phyloP scores from a whole-genome alignment of 495 filamentous ascomycete species.

The Chaetomidium leptoderma region DNA sequence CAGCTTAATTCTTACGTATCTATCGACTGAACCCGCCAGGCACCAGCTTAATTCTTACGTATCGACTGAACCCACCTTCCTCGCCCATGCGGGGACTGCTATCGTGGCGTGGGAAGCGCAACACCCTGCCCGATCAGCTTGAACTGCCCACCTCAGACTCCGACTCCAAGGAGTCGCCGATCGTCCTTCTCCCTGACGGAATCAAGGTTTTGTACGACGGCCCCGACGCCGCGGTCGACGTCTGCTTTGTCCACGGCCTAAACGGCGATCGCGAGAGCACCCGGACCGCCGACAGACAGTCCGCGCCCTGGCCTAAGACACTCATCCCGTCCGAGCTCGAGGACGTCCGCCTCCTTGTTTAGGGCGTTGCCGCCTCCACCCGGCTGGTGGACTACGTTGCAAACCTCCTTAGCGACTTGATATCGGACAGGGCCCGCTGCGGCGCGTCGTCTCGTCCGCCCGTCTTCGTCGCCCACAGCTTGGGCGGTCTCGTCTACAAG shows the following conservation, averaged over 20 bases:
- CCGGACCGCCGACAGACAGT: slow-evolving; percentile 23
- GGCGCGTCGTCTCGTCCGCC: slow-evolving; percentile 22
- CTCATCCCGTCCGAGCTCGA: slow-evolving; percentile 27
- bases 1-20: too few relatives aligned
- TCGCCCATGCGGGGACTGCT: too few relatives aligned
- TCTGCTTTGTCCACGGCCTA: slow-evolving; percentile 34
- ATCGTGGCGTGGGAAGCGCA: too few relatives aligned
- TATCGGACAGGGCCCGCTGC: slow-evolving; percentile 3
- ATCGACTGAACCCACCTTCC: too few relatives aligned
- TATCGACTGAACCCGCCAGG: too few relatives aligned
- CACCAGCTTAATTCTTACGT: too few relatives aligned
- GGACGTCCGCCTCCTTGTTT: slow-evolving; percentile 26
- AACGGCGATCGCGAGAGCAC: slow-evolving; percentile 29
- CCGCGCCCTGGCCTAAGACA: slow-evolving; percentile 27
- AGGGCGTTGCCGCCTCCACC: slow-evolving; percentile 13
- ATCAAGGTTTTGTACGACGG: slow-evolving; percentile 19
- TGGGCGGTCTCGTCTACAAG: slow-evolving; percentile 44
- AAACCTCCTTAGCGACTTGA: slow-evolving; percentile 23
- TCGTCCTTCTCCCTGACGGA: slow-evolving; percentile 17
- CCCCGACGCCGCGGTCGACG: slow-evolving; percentile 19
- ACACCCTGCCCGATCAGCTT: too few relatives aligned
- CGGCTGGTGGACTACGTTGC: slow-evolving; percentile 25
- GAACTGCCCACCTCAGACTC: too few relatives aligned
- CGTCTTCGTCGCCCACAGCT: slow-evolving; percentile 34
- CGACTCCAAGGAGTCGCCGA: too few relatives aligned